Evolutionary conservation across 306 rosid genomes (phyloP), one percentile per base, ranked within the genome.

Genomic region (Prunus campanulata): DNA sequence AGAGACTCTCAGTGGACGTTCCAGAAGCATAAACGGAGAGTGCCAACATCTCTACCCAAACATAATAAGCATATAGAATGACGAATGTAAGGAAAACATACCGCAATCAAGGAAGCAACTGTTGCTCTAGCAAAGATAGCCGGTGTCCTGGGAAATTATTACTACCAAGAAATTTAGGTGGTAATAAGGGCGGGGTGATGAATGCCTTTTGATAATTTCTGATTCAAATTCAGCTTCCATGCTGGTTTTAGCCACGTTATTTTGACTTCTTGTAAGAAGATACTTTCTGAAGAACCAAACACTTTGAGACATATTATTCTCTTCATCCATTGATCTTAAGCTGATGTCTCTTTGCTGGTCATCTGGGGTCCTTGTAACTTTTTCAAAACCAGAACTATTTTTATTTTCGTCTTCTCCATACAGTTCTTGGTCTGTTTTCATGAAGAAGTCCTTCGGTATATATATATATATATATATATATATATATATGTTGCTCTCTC

Each of bases 201-300:
- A 11, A 61, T 8, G n/a, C 19, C 15, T 59, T 54, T 57, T 51
- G 47, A 57, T 44, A 10, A 25, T 13, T 48, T 71, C 7, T 8
- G 39, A 59, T 24, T 62, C 42, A 20, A 5, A 20, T 1, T 35
- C 25, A 18, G 2, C 72, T 14, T 78, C 59, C 71, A 54, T 39
- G 50, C 22, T 77, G 12, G 67, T 65, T 68, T 35, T 51, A 0
- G 74, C 24, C 7, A n/a, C 44, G 42, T 68, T 70, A n/a, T 59
- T 75, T 59, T 75, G 78, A 50, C 52, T 30, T 50, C 66, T 79
- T 39, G 48, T 66, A 19, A 60, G 35, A 3, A 83, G 77, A 59
- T 75, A 78, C 61, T 83, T 83, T 72, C 59, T 75, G 66, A 83
- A 83, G 64, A 83, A 56, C 72, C 75, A 64, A 27, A 82, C 51